phyloP scores from a whole-genome alignment of 768 basidiomycete genomes.

The Pisolithus tinctorius region DNA sequence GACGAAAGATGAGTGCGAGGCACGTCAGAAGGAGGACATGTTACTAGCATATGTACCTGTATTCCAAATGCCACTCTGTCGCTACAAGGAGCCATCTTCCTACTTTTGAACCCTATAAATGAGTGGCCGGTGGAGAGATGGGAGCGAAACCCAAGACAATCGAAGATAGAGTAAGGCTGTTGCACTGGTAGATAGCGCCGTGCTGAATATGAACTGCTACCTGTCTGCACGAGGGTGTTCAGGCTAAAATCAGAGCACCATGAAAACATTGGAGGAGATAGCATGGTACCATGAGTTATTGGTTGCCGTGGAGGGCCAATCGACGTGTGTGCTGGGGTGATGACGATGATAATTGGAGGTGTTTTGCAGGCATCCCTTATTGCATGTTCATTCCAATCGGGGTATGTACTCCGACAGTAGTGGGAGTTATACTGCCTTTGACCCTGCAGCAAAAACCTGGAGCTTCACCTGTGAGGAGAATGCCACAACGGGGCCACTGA shows the following conservation, averaged over 20 bases:
- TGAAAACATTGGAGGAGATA: conserved; percentile 40
- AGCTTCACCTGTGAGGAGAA: no score
- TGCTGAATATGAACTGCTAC: conserved; percentile 2
- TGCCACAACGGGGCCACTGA: no score
- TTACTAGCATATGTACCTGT: conserved; percentile 28
- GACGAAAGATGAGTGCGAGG: conserved; percentile 32
- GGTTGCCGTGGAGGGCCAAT: conserved; percentile 32
- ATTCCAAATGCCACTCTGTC: conserved; percentile 36
- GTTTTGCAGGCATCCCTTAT: no score
- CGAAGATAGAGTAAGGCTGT: conserved; percentile 16
- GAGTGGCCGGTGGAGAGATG: conserved; percentile 53
- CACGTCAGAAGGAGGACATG: conserved; percentile 24
- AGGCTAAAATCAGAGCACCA: conserved; percentile 59
- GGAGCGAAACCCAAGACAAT: conserved; percentile 39
- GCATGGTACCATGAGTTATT: conserved; percentile 38
- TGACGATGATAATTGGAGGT: no score
- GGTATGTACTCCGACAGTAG: no score
- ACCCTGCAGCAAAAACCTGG: no score
- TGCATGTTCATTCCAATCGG: no score
- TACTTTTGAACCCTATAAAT: conserved; percentile 47
- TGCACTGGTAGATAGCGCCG: neutral
- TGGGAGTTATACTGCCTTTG: no score
- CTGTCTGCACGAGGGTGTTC: conserved; percentile 28
- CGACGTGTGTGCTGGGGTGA: no score
- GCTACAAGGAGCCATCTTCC: conserved; percentile 44